Base-by-base conservation (phyloP, 2,329 filamentous ascomycete species). In the Metarhizium rileyi region DNA sequence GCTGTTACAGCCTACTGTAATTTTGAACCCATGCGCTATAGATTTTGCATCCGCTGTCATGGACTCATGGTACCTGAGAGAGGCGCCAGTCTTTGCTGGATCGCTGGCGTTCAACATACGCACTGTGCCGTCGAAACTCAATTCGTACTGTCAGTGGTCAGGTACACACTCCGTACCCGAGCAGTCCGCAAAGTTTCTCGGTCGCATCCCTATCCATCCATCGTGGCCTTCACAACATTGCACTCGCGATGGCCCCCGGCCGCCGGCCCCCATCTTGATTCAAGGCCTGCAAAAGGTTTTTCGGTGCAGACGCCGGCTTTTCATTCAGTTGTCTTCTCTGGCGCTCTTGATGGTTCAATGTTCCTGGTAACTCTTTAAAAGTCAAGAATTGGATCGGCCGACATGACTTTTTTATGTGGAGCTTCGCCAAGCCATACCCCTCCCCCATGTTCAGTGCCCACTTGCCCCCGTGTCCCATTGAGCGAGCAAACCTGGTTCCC, bases 331-430 rank as follows among this genome's bases (percentile, higher is more conserved):
- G n/a, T 14, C 35, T 27, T 44, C 23, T 28, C 16, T 6, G 23
- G 7, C n/a, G 12, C 45, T 20, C 26, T 40, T 48, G 30, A 36
- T 36, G 22, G 45, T 36, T 5, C 8, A 18, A 5, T 40, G 20
- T 47, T 38, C 36, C 36, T 47, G 35, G 14, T n/a, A n/a, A n/a
- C n/a, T n/a, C n/a, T n/a, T n/a, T n/a, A n/a, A n/a, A n/a, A n/a
- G n/a, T n/a, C n/a, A n/a, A n/a, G n/a, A n/a, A 20, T 25, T 45
- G 26, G 22, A 35, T 43, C 48, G 44, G 48, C 40, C n/a, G 44
- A 22, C 44, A 27, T 33, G 12, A 28, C 20, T 23, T 26, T 45
- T 33, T 45, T 42, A 18, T n/a, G 36, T 42, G 22, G n/a, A 30
- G 46, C 26, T n/a, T 10, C 9, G 26, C 27, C n/a, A 40, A 28